phyloP scores from a whole-genome alignment of 1,139 yeast genomes.

The Sugiyamaella sp. region DNA sequence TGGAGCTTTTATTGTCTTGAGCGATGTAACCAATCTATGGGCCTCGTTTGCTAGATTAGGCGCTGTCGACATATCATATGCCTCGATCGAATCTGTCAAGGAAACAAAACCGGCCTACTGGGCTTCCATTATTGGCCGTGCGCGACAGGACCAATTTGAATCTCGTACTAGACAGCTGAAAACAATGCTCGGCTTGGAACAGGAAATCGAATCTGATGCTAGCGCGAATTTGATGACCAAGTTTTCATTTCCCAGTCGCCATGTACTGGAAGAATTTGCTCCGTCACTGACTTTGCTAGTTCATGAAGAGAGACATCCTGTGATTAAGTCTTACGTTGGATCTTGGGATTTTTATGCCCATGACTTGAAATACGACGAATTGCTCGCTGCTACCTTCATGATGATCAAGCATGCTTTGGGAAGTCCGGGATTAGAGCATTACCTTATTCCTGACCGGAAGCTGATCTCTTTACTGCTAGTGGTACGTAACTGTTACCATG shows the following conservation, averaged over 20 bases:
- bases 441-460: conserved; percentile 47
- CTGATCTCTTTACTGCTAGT: conserved; percentile 61
- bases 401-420: conserved; percentile 56
- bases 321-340: conserved; percentile 11
- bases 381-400: conserved; percentile 60
- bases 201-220: conserved; percentile 13
- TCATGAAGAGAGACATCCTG: conserved; percentile 5
- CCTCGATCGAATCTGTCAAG: conserved; percentile 15
- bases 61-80: conserved; percentile 22
- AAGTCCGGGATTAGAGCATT: conserved; percentile 33
- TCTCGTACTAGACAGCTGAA: conserved; percentile 24
- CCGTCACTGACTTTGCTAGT: conserved; percentile 11
- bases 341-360: conserved; percentile 65
- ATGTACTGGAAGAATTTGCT: conserved; percentile 17
- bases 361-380: conserved; percentile 66
- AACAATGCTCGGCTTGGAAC: conserved; percentile 24
- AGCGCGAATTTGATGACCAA: conserved; percentile 17
- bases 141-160: conserved; percentile 19
- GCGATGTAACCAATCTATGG: conserved; percentile 21
- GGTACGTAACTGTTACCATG: conserved; percentile 75
- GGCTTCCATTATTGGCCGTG: conserved; percentile 13
- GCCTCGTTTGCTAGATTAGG: conserved; percentile 24
- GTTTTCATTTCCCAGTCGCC: conserved; percentile 21
- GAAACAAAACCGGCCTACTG: conserved; percentile 11
- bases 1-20: conserved; percentile 25